A percentile compares a stretch with the other conserved stretches of the same genome.
These are phyloP conservation scores for Dissophora ornata DNA, from an alignment of 192 early-diverging fungal genomes.

Conservation along the genomic window DNA sequence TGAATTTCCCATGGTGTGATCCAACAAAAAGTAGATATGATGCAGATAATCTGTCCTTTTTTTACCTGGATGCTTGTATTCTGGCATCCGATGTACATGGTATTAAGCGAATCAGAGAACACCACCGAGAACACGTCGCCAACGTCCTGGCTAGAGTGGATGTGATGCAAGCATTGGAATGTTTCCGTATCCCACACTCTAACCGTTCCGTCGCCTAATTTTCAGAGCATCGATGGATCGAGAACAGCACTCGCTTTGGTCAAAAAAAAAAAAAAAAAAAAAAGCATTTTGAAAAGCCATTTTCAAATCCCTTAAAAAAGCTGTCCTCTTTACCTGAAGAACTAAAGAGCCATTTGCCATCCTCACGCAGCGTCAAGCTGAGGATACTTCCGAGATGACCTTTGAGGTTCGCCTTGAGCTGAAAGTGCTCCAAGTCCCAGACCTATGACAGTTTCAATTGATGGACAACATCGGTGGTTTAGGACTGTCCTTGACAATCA, in stretches of 20 bases:
- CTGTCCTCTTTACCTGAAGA: constrained; percentile 70
- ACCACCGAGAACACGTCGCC: constrained; percentile 77
- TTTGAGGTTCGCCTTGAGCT: constrained; percentile 57
- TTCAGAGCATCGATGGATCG: constrained; percentile 15
- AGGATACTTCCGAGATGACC: constrained; percentile 65
- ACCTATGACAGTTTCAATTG: too few relatives aligned
- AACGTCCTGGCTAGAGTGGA: constrained; percentile 77
- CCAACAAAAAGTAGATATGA: too few relatives aligned
- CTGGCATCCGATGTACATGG: constrained; percentile 78
- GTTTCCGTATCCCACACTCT: constrained; percentile 74
- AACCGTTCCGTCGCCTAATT: constrained; percentile 75
- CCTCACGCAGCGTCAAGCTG: constrained; percentile 56
- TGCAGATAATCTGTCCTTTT: too few relatives aligned
- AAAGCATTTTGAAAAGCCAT: too few relatives aligned
- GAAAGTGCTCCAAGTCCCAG: constrained; percentile 64
- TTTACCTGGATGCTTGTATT: constrained; percentile 82
- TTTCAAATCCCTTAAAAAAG: too few relatives aligned
- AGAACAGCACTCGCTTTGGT: too few relatives aligned
- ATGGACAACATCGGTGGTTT: too few relatives aligned
- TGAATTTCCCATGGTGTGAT: too few relatives aligned
- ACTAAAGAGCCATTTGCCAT: constrained; percentile 62
- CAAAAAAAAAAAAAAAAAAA: constrained; percentile 25
- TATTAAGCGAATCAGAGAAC: constrained; percentile 63
- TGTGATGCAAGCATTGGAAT: constrained; percentile 68
- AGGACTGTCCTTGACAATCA: constrained; percentile 24